phyloP scores from a whole-genome alignment of 1,284 basidiomycete genomes.

The Mycosarcoma mackinlayi region DNA sequence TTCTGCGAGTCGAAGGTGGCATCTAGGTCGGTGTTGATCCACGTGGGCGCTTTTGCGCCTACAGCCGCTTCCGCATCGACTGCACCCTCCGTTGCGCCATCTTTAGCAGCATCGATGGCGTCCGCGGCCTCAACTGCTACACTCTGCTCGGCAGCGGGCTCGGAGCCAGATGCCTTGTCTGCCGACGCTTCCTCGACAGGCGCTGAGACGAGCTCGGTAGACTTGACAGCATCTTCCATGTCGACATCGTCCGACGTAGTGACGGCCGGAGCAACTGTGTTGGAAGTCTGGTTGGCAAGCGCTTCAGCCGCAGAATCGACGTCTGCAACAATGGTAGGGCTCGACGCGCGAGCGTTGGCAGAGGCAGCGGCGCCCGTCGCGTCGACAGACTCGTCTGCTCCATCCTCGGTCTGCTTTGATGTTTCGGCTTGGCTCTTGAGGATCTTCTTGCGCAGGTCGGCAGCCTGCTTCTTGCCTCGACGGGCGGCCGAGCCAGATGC shows the following conservation, averaged over 20 bases:
- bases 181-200: not conserved
- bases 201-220: not conserved
- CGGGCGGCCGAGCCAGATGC: conserved; percentile 37
- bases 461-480: conserved; percentile 44
- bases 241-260: conserved; percentile 41
- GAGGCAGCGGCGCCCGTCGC: conserved; percentile 37
- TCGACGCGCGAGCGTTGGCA: conserved; percentile 40
- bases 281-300: conserved; percentile 47
- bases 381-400: conserved; percentile 28
- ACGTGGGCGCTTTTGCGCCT: conserved; percentile 68
- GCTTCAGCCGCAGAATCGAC: conserved; percentile 42
- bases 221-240: conserved; percentile 49
- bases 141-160: conserved; percentile 1
- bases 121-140: conserved; percentile 12
- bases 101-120: conserved; percentile 15
- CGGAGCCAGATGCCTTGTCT: conserved; percentile 2
- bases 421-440: conserved; percentile 56
- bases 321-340: conserved; percentile 46
- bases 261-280: conserved; percentile 39
- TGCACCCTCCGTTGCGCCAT: conserved; percentile 10
- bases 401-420: conserved; percentile 49
- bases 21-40: conserved; percentile 70
- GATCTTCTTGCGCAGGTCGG: conserved; percentile 53
- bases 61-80: conserved; percentile 26
- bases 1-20: conserved; percentile 55